Evolutionary conservation across 331 rosid species (phyloP).

Genomic region (Cydonia oblonga): DNA sequence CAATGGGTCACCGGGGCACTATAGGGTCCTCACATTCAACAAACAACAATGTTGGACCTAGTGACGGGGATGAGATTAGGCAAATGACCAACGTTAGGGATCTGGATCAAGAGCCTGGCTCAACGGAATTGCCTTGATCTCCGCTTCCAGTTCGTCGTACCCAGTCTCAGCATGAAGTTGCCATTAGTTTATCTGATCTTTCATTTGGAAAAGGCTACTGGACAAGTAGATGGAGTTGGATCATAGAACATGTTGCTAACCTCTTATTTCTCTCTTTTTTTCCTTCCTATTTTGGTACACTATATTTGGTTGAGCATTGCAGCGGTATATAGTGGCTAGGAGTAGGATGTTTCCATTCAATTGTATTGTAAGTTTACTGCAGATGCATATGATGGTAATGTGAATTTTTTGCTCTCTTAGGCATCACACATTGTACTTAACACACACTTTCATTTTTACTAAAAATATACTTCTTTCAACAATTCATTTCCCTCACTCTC

Average conservation of each 20-base stretch:
- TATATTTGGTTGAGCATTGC: not conserved
- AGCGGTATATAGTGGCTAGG: not conserved
- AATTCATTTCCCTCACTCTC: not conserved
- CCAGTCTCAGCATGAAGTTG: constrained; percentile 24
- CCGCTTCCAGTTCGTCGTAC: not conserved
- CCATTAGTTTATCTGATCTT: constrained; percentile 14
- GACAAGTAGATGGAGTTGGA: not conserved
- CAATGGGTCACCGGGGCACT: constrained; percentile 26
- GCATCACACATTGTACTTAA: not conserved
- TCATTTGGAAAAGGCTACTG: constrained; percentile 18
- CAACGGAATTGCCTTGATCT: constrained; percentile 15
- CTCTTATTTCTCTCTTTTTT: not conserved
- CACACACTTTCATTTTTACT: not conserved
- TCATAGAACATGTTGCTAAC: not conserved
- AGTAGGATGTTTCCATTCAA: not conserved
- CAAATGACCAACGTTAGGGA: not conserved
- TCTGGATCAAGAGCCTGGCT: constrained; percentile 10
- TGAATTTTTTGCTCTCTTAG: not conserved
- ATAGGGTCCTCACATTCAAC: constrained; percentile 32
- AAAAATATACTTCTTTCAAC: not conserved
- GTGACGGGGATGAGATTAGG: constrained; percentile 1
- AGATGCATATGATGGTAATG: not conserved
- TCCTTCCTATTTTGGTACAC: not conserved
- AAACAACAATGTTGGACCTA: constrained; percentile 2
- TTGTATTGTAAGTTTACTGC: not conserved